Conservation (phyloP, 306 rosid species). For the Castanopsis chinensis region DNA sequence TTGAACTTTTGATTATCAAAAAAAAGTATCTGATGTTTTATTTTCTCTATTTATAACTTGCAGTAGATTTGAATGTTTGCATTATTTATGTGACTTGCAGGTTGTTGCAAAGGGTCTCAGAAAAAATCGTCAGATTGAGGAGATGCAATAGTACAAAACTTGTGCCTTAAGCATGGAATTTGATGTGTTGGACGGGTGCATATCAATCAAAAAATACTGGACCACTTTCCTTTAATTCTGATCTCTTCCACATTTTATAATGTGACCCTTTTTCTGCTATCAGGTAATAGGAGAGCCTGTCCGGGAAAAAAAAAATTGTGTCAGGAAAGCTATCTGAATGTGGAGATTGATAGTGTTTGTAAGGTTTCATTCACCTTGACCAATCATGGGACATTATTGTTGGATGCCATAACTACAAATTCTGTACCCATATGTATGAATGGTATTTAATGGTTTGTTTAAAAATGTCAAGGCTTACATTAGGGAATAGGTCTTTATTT, state of each 20-base stretch:
- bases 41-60: neutral
- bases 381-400: neutral
- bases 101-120: conserved; percentile 36
- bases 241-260: neutral
- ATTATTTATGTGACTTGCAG: conserved; percentile 25
- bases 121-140: conserved; percentile 30
- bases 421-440: neutral
- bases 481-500: neutral
- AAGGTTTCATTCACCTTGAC: neutral
- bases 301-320: neutral
- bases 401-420: neutral
- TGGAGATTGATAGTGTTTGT: neutral
- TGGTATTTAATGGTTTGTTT: neutral
- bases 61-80: conserved; percentile 4
- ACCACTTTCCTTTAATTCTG: conserved; percentile 14
- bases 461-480: neutral
- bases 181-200: conserved; percentile 28
- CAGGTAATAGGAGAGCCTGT: conserved; percentile 12
- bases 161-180: conserved; percentile 41
- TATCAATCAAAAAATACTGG: conserved; percentile 29
- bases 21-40: neutral
- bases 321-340: neutral
- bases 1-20: neutral
- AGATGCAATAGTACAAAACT: conserved; percentile 42
- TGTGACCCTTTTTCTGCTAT: neutral